Evolutionary conservation across 2,329 filamentous ascomycete genomes (phyloP).

Genomic region (Calonectria ilicicola): DNA sequence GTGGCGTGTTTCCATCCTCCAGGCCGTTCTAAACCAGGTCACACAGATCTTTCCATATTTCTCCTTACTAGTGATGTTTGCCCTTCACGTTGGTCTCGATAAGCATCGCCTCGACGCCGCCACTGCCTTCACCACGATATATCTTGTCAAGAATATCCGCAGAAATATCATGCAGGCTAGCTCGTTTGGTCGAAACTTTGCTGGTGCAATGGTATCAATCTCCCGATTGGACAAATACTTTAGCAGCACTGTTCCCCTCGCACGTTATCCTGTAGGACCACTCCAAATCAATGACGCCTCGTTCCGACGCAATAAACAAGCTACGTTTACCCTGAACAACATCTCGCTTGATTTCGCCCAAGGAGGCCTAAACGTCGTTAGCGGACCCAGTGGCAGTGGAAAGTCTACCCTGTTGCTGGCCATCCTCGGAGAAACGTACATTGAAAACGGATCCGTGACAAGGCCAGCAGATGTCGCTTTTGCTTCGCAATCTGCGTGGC

Average conservation of each 20-base stretch:
- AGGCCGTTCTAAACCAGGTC: constrained; percentile 59
- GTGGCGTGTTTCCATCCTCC: constrained; percentile 64
- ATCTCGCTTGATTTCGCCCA: constrained; percentile 64
- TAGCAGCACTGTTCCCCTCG: constrained; percentile 60
- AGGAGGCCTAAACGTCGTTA: constrained; percentile 66
- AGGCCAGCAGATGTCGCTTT: constrained; percentile 66
- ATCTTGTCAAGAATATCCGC: constrained; percentile 64
- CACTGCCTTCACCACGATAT: constrained; percentile 69
- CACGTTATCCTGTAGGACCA: constrained; percentile 61
- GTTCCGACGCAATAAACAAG: constrained; percentile 63
- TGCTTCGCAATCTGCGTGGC: constrained; percentile 68
- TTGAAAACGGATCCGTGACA: constrained; percentile 60
- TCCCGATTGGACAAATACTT: constrained; percentile 67
- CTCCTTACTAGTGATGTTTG: constrained; percentile 66
- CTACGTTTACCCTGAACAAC: constrained; percentile 61
- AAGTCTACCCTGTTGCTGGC: constrained; percentile 68
- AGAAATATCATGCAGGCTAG: constrained; percentile 64
- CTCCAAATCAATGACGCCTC: constrained; percentile 59
- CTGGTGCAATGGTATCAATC: constrained; percentile 56
- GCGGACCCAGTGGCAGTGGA: constrained; percentile 66
- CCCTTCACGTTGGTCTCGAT: constrained; percentile 61
- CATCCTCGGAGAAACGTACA: constrained; percentile 66
- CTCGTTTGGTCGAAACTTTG: constrained; percentile 52
- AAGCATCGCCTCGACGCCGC: constrained; percentile 64
- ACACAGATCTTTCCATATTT: constrained; percentile 65